Percentiles rank a stretch among this genome's conserved stretches.
phyloP scores from a whole-genome alignment of 768 basidiomycete species.

The Ramaria sp. region DNA sequence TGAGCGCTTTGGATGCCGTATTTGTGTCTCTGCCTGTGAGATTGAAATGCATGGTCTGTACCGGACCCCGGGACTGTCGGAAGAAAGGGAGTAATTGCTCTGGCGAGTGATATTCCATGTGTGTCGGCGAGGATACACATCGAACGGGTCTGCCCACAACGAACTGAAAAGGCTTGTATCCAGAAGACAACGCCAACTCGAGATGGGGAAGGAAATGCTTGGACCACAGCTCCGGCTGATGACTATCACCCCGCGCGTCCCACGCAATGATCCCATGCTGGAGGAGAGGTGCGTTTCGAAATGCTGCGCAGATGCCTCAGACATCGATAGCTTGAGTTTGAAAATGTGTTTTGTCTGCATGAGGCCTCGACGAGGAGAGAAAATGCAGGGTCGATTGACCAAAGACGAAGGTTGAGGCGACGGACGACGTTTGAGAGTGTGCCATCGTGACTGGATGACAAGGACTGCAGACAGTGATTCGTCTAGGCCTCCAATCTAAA shows the following conservation, averaged over 20 bases:
- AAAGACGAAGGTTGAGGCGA: constrained; percentile 6
- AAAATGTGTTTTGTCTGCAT: background rate
- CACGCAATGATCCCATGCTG: constrained; percentile 3
- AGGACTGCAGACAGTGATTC: constrained; percentile 2
- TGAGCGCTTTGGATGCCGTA: background rate
- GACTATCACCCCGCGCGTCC: background rate
- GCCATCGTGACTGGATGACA: background rate
- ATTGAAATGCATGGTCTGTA: constrained; percentile 6
- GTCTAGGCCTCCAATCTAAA: constrained; percentile 1
- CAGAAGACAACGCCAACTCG: background rate
- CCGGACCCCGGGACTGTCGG: constrained; percentile 5
- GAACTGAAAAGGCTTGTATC: constrained; percentile 6
- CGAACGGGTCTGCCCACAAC: constrained; percentile 4
- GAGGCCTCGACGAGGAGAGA: constrained; percentile 4
- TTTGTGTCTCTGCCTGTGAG: constrained; percentile 6
- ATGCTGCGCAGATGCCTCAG: constrained; percentile 6
- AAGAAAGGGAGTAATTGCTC: constrained; percentile 3
- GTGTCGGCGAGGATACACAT: constrained; percentile 4
- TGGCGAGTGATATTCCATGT: background rate
- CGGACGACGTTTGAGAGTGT: background rate
- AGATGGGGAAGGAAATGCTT: constrained; percentile 2
- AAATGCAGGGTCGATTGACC: constrained; percentile 6
- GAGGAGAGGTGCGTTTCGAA: constrained; percentile 4
- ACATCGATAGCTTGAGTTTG: constrained; percentile 5
- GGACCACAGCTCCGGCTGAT: constrained; percentile 2